phyloP scores from a whole-genome alignment of 805 yeast genomes.

The Nakazawaea ambrosiae region DNA sequence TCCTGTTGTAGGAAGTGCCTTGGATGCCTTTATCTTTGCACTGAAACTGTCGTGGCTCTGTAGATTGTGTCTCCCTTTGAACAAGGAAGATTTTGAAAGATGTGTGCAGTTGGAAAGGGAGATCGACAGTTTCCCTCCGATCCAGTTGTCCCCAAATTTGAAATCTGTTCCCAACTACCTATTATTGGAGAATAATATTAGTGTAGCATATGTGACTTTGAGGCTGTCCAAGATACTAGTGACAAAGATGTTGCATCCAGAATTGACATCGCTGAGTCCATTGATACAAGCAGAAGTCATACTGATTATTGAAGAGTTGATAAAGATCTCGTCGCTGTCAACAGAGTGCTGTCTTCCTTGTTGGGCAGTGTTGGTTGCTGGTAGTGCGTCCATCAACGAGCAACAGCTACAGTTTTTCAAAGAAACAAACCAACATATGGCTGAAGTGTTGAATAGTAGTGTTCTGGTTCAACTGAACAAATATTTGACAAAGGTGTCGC shows the following conservation, averaged over 20 bases:
- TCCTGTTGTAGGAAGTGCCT: conserved; percentile 32
- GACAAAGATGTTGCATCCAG: conserved; percentile 8
- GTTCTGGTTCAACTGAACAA: conserved; percentile 6
- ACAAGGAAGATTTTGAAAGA: conserved; percentile 1
- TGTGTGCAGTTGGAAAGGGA: conserved; percentile 1
- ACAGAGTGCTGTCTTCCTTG: conserved; percentile 8
- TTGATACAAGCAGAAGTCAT: conserved; percentile 10
- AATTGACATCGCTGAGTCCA: neutral
- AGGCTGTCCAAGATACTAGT: conserved; percentile 7
- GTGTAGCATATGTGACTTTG: conserved; percentile 7
- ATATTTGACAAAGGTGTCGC: conserved; percentile 5
- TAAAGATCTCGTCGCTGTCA: neutral
- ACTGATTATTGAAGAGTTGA: conserved; percentile 3
- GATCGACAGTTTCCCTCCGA: conserved; percentile 1
- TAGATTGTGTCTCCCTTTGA: conserved; percentile 14
- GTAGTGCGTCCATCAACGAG: conserved; percentile 4
- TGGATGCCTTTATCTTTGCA: conserved; percentile 26
- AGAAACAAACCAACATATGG: conserved; percentile 4
- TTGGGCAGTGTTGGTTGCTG: conserved; percentile 9
- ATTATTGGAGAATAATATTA: conserved; percentile 7
- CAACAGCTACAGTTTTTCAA: conserved; percentile 7
- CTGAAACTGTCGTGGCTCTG: conserved; percentile 29
- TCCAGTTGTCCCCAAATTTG: neutral
- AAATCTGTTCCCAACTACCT: conserved; percentile 3
- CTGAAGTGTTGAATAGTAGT: conserved; percentile 2